These are phyloP conservation scores for Maudiozyma serrabonitensis DNA, from an alignment of 805 yeast species.

Conservation along the genomic window DNA sequence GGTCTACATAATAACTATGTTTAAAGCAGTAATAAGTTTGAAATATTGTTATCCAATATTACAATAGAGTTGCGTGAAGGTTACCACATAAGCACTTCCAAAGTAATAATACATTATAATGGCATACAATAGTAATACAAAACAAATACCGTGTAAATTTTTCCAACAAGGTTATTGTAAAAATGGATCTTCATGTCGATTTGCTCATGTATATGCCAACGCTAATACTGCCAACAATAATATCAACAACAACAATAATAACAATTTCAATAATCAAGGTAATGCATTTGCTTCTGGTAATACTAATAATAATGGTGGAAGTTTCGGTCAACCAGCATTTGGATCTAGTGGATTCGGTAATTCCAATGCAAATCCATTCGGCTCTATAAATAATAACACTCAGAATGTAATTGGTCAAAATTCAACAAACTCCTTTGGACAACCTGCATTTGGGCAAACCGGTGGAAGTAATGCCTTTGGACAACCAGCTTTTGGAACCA, in stretches of 20 bases:
- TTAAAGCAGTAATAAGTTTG: too few relatives aligned
- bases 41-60: too few relatives aligned
- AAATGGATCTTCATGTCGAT: constrained; percentile 36
- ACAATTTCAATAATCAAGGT: constrained; percentile 4
- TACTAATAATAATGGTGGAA: constrained; percentile 3
- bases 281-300: not conserved
- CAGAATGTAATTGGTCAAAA: not conserved
- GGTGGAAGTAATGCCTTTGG: not conserved
- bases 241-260: constrained; percentile 6
- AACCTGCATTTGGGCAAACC: not conserved
- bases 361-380: not conserved
- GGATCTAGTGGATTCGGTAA: not conserved
- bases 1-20: too few relatives aligned
- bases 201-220: constrained; percentile 32
- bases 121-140: constrained; percentile 6
- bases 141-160: constrained; percentile 34
- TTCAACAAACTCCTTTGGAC: not conserved
- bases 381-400: not conserved
- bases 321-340: constrained; percentile 1
- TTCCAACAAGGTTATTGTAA: constrained; percentile 36
- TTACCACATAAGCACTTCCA: too few relatives aligned
- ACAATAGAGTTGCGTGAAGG: too few relatives aligned
- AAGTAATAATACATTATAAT: not conserved
- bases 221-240: constrained; percentile 5
- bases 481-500: not conserved